Conservation (phyloP, 805 yeast species). For the Cyberlindnera japonica region DNA sequence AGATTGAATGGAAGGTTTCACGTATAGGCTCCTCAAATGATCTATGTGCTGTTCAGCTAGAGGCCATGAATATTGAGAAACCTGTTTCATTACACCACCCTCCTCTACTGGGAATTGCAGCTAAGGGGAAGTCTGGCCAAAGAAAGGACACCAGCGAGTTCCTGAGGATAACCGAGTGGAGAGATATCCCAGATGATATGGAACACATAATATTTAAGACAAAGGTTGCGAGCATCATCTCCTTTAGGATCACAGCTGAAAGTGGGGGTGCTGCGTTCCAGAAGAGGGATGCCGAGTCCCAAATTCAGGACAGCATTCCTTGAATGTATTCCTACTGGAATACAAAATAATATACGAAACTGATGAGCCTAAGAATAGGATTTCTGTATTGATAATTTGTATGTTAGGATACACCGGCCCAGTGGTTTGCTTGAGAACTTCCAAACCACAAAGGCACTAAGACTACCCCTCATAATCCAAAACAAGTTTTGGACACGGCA, state of each 20-base stretch:
- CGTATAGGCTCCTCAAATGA: conserved; percentile 22
- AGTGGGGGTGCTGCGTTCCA: neutral
- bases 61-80: conserved; percentile 11
- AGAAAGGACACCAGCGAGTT: conserved; percentile 18
- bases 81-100: conserved; percentile 16
- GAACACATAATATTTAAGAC: neutral
- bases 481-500: conserved; percentile 20
- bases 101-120: conserved; percentile 19
- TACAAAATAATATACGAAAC: too few relatives aligned
- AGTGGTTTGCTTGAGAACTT: conserved; percentile 5
- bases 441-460: conserved; percentile 26
- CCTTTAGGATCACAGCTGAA: conserved; percentile 11
- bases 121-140: conserved; percentile 12
- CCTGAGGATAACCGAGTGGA: conserved; percentile 19
- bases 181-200: conserved; percentile 2
- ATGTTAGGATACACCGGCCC: conserved; percentile 30
- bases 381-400: too few relatives aligned
- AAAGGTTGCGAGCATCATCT: conserved; percentile 6
- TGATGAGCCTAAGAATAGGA: too few relatives aligned
- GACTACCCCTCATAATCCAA: conserved; percentile 24
- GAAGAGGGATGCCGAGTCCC: neutral
- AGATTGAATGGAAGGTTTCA: conserved; percentile 25
- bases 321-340: too few relatives aligned
- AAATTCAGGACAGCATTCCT: neutral
- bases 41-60: conserved; percentile 22